Evolutionary conservation across 2,329 filamentous ascomycete genomes (phyloP), one percentile per base, ranked within the genome.

Genomic region (Stylonectria norvegica): DNA sequence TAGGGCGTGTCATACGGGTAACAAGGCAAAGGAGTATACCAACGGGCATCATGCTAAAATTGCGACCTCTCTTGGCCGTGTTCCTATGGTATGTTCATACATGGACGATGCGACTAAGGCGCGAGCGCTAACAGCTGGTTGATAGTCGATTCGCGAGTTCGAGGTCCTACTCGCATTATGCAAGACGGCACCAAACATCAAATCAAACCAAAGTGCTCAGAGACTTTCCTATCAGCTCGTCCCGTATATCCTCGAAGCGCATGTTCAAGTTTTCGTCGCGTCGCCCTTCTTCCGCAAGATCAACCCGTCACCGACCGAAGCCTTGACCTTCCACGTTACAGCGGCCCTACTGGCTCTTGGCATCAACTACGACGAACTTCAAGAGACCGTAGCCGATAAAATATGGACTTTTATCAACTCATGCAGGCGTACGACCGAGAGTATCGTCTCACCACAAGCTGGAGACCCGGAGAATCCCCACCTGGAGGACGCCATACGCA

Each of bases 151-250:
- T 38, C 83, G 87, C 57, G 94, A 98, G 71, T 84, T 95, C 53
- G 91, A 98, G 64, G 86, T 95, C 38, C 76, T 98, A 18, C 70
- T 97, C 18, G 89, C 93, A 30, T 75, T 98, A 18, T 97, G 91
- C 72, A 91, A 90, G 67, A 88, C 91, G 38, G 88, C 90, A 4
- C 85, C 89, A 4, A 76, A 81, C 17, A 75, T 97, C 18, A 75
- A 82, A 37, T 82, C 80, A 32, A 65, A 71, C 29, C 79, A 87
- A 45, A 85, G 86, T 58, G 90, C 89, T 19, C 80, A 86, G 56
- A 85, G 81, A 55, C 78, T 98, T 27, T 78, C 83, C n/a, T 73
- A 76, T 22, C 89, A 95, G 53, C 70, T 98, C 28, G 78, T 83
- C 6, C 85, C 85, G 5, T 97, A 97, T 63, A 77, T 97, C 10